phyloP scores from a whole-genome alignment of 495 filamentous ascomycete genomes.

The Podospora pseudopauciseta region DNA sequence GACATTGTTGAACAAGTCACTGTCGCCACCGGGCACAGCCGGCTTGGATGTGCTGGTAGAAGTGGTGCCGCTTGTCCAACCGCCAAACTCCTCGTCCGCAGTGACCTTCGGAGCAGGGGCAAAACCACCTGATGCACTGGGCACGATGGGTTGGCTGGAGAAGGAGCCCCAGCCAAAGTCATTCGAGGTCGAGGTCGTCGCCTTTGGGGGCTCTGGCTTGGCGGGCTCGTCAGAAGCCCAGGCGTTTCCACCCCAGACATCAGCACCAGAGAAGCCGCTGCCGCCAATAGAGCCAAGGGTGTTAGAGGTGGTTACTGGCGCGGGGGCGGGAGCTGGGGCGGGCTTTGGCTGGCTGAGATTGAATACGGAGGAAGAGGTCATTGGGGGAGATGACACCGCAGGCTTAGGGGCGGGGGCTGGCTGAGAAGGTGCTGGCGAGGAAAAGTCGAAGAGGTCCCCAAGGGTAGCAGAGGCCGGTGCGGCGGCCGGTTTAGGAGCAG shows the following conservation, averaged over 20 bases:
- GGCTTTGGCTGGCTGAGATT: conserved; percentile 59
- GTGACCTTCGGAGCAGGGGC: conserved; percentile 60
- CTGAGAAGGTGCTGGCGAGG: conserved; percentile 38
- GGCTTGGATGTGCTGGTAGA: conserved; percentile 34
- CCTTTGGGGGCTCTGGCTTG: conserved; percentile 32
- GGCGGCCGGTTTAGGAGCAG: conserved; percentile 41
- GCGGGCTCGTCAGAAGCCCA: conserved; percentile 50
- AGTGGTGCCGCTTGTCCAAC: conserved; percentile 67
- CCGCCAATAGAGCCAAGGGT: conserved; percentile 35
- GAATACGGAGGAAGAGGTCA: conserved; percentile 60
- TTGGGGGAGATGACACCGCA: conserved; percentile 41
- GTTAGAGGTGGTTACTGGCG: conserved; percentile 25
- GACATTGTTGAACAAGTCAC: conserved; percentile 87
- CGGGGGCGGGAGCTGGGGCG: conserved; percentile 40
- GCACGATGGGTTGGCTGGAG: conserved; percentile 52
- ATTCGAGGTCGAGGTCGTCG: conserved; percentile 34
- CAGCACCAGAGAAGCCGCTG: conserved; percentile 46
- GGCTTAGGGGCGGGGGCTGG: conserved; percentile 45
- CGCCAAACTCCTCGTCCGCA: conserved; percentile 89
- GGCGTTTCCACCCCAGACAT: conserved; percentile 55
- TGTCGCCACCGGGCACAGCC: conserved; percentile 63
- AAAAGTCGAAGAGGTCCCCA: conserved; percentile 79
- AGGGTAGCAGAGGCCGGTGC: conserved; percentile 51
- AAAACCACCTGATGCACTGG: conserved; percentile 49
- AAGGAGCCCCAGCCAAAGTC: conserved; percentile 59